Base-by-base conservation (phyloP, 345 rosid species). In the Camelina neglecta region DNA sequence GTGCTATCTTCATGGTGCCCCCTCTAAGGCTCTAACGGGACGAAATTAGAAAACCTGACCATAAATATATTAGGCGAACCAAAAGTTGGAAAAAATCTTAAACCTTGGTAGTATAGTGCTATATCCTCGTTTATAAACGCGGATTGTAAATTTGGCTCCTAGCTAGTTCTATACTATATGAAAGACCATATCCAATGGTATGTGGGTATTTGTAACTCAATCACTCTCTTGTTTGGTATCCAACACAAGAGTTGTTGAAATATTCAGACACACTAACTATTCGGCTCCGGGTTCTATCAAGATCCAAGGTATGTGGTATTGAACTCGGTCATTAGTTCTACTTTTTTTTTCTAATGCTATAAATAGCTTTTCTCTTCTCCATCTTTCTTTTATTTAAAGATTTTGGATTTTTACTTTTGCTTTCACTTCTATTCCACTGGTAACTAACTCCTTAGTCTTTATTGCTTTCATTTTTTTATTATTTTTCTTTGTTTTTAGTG, bases 261-360 rank as follows among this genome's bases (percentile, higher is more conserved):
- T 7, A 9, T 59, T 59, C 63, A 35, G 64, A 59, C 15, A 56
- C 60, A 56, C 38, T 56, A 56, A 56, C 20, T 13, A 26, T 29
- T 56, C 59, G 59, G 59, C 59, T 54, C 16, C 59, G 59, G 58
- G 59, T 54, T 54, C 59, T 54, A 54, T 24, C 4, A 54, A 54
- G 59, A 54, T 54, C 59, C 59, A 54, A 54, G 8, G 59, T 54
- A 4, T 23, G 16, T 54, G 35, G 59, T 54, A 54, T 54, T 4
- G 31, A 11, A 24, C 58, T 53, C 15, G 5, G 35, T 55, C 59
- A 24, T 24, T 26, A n/a, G 7, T 35, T 35, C 38, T 29, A 11
- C 12, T 31, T 31, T 5, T 9, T 33, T 65, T 39, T 29, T 16
- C 16, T 31, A 33, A 48, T 48, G 31, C 59, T 66, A 66, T 49